Percentiles rank a stretch among this genome's conserved stretches.
Evolutionary conservation across 148 eudicot species (phyloP).

Genomic region (Cornus florida): DNA sequence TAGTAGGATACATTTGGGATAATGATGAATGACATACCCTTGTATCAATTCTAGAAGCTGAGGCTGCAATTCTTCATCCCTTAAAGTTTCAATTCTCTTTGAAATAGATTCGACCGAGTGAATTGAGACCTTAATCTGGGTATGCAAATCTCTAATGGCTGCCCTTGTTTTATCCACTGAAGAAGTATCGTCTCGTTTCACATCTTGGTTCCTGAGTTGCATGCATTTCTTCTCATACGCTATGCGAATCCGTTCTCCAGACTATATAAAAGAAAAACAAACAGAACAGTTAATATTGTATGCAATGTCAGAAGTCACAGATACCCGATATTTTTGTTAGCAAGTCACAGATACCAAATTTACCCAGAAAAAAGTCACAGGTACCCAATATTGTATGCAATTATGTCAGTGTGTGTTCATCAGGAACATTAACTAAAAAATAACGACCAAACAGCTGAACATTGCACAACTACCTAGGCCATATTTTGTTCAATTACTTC

Average conservation of each 20-base stretch:
- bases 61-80: conserved; percentile 90
- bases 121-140: conserved; percentile 92
- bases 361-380: background rate
- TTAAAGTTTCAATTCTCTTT: conserved; percentile 81
- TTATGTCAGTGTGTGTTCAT: background rate
- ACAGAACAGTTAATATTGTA: background rate
- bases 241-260: conserved; percentile 74
- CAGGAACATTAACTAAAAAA: background rate
- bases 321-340: too few relatives aligned
- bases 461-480: too few relatives aligned
- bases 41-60: conserved; percentile 83
- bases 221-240: conserved; percentile 87
- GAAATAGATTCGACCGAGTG: conserved; percentile 91
- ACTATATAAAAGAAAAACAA: conserved; percentile 37
- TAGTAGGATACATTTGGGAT: background rate
- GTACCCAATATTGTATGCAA: background rate
- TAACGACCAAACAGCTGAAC: too few relatives aligned
- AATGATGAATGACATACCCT: conserved; percentile 53
- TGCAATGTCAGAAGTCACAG: too few relatives aligned
- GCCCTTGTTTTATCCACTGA: conserved; percentile 69
- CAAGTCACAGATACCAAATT: too few relatives aligned
- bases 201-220: conserved; percentile 76
- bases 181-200: conserved; percentile 80
- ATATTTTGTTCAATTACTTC: too few relatives aligned
- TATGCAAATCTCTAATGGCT: conserved; percentile 75